Evolutionary conservation across 306 rosid genomes (phyloP).

Genomic region (Amphicarpaea edgeworthii): DNA sequence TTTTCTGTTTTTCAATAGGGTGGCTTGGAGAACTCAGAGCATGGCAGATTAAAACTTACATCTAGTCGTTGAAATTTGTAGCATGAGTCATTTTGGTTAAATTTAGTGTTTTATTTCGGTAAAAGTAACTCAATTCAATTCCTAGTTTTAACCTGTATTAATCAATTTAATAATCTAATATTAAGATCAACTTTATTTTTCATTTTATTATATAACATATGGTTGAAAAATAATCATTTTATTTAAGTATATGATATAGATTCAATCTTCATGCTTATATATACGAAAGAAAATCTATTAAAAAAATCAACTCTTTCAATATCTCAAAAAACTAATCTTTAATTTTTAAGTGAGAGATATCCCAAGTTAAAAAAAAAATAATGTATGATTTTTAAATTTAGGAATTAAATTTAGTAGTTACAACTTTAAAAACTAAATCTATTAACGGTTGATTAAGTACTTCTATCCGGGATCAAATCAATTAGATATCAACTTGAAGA

Average conservation of each 20-base stretch:
- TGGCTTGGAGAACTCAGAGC: neutral
- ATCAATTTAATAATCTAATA: neutral
- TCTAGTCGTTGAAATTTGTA: neutral
- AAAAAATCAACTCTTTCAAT: too few relatives aligned
- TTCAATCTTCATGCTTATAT: too few relatives aligned
- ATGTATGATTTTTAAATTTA: neutral
- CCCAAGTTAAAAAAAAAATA: too few relatives aligned
- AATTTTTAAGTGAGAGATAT: too few relatives aligned
- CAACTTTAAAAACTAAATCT: neutral
- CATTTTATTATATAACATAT: too few relatives aligned
- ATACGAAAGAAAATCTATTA: too few relatives aligned
- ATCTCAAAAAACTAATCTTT: too few relatives aligned
- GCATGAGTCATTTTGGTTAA: neutral
- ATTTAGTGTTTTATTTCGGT: neutral
- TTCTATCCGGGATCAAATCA: neutral
- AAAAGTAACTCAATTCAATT: neutral
- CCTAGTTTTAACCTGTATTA: neutral
- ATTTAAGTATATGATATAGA: too few relatives aligned
- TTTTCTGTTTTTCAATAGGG: conserved; percentile 1
- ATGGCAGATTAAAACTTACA: neutral
- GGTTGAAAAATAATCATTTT: too few relatives aligned
- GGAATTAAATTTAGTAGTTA: neutral
- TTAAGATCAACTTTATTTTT: neutral
- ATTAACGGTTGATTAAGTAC: neutral
- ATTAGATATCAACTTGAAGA: neutral